These are phyloP conservation scores for Tephrocybe sp. DNA, from an alignment of 768 basidiomycete species.

Conservation along the genomic window DNA sequence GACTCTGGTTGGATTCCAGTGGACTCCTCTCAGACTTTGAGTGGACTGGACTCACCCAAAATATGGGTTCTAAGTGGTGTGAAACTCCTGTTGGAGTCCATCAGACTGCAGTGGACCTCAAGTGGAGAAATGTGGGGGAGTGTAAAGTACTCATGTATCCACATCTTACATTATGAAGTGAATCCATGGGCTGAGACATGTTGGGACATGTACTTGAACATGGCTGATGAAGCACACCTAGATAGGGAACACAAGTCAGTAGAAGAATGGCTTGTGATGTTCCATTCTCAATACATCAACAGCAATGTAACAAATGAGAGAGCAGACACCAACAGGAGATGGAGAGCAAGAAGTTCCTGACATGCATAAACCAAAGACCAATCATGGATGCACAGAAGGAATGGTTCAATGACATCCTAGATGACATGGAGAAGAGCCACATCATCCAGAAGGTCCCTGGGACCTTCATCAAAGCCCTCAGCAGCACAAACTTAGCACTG, in stretches of 20 bases:
- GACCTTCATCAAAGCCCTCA: constrained; percentile 1
- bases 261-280: neutral
- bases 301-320: neutral
- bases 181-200: neutral
- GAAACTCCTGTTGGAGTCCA: no score
- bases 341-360: constrained; percentile 22
- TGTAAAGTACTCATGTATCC: no score
- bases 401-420: constrained; percentile 29
- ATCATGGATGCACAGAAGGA: constrained; percentile 29
- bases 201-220: neutral
- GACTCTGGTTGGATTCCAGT: no score
- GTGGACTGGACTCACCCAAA: no score
- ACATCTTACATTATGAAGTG: neutral
- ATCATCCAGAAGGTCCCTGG: constrained; percentile 23
- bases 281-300: neutral
- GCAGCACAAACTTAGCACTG: constrained; percentile 20
- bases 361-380: constrained; percentile 28
- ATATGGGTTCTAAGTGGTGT: no score
- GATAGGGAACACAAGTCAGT: neutral
- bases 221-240: neutral
- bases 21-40: no score
- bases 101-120: no score
- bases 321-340: no score
- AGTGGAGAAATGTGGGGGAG: no score
- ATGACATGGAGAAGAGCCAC: constrained; percentile 31